phyloP scores from a whole-genome alignment of 257 asterid species.

The Pogostemon cablin region DNA sequence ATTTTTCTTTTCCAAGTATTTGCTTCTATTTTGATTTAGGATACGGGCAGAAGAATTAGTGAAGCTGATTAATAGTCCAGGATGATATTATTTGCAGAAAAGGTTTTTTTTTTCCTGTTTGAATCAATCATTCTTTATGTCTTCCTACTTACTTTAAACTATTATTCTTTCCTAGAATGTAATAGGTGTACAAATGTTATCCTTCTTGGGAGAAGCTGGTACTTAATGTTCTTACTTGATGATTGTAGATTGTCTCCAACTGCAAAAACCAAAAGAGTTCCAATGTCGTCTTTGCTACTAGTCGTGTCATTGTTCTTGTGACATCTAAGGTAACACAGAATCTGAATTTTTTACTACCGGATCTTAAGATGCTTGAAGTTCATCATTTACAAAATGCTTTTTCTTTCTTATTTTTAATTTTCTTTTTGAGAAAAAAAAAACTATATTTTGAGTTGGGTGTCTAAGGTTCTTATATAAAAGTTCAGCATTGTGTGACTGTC shows the following conservation, averaged over 20 bases:
- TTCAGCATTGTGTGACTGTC: too few species aligned
- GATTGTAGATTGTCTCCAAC: conserved; percentile 64
- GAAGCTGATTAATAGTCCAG: conserved; percentile 48
- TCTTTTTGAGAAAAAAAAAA: too few species aligned
- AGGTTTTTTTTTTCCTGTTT: conserved; percentile 48
- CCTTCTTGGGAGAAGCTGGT: conserved; percentile 28
- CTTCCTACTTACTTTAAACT: conserved; percentile 23
- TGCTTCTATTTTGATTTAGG: conserved; percentile 44
- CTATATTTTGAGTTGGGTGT: too few species aligned
- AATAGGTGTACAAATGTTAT: conserved; percentile 22
- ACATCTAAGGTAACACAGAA: conserved; percentile 36
- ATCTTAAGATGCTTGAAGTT: too few species aligned
- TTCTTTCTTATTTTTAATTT: too few species aligned
- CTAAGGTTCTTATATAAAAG: too few species aligned
- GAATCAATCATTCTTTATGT: conserved; percentile 27
- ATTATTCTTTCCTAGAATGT: conserved; percentile 9
- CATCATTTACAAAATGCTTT: too few species aligned
- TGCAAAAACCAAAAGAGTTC: conserved; percentile 53
- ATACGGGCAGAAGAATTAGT: conserved; percentile 56
- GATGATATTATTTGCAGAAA: conserved; percentile 62
- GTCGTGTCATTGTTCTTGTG: conserved; percentile 65
- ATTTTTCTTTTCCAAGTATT: conserved; percentile 22
- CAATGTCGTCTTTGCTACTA: conserved; percentile 57
- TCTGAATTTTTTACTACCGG: too few species aligned
- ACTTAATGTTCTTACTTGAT: conserved; percentile 30